Evolutionary conservation across 352 stramenopile genomes (phyloP).

Genomic region (Globisporangium takayamanum): DNA sequence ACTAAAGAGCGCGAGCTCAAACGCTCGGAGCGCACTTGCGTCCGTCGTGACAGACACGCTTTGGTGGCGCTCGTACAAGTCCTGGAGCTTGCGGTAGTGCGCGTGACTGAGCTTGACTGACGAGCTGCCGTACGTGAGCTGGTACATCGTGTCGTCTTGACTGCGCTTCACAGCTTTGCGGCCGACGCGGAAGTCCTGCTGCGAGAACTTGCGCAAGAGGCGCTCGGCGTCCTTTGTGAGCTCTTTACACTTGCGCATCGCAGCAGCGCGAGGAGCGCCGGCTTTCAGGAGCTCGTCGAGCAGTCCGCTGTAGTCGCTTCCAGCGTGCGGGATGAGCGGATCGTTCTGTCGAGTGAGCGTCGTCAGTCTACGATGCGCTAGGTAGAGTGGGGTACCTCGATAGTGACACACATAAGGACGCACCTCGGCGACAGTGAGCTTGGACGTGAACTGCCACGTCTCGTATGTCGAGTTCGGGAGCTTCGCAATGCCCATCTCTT

Average conservation of each 20-base stretch:
- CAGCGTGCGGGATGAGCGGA: slow-evolving; percentile 61
- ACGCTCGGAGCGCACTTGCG: slow-evolving; percentile 28
- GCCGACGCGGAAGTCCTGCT: slow-evolving; percentile 33
- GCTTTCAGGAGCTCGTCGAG: slow-evolving; percentile 70
- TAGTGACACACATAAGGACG: neutral
- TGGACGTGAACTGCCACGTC: slow-evolving; percentile 80
- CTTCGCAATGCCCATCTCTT: slow-evolving; percentile 72
- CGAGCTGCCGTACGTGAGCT: slow-evolving; percentile 57
- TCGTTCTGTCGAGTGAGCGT: slow-evolving; percentile 24
- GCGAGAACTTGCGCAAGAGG: slow-evolving; percentile 42
- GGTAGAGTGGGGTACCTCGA: neutral
- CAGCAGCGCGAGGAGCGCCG: slow-evolving; percentile 50
- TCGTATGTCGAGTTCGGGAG: slow-evolving; percentile 81
- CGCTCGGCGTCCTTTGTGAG: slow-evolving; percentile 47
- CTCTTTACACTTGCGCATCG: slow-evolving; percentile 59
- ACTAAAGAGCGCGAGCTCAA: slow-evolving; percentile 81
- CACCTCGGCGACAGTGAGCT: slow-evolving; percentile 60
- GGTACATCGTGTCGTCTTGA: slow-evolving; percentile 26
- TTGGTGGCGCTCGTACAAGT: slow-evolving; percentile 64
- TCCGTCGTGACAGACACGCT: slow-evolving; percentile 10
- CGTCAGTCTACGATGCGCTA: no score
- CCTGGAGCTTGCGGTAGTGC: slow-evolving; percentile 85
- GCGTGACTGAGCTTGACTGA: slow-evolving; percentile 74
- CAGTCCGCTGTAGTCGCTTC: slow-evolving; percentile 63
- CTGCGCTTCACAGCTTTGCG: slow-evolving; percentile 27